Base-by-base conservation (phyloP, 2,329 filamentous ascomycete species). In the Aschersonia sp. region DNA sequence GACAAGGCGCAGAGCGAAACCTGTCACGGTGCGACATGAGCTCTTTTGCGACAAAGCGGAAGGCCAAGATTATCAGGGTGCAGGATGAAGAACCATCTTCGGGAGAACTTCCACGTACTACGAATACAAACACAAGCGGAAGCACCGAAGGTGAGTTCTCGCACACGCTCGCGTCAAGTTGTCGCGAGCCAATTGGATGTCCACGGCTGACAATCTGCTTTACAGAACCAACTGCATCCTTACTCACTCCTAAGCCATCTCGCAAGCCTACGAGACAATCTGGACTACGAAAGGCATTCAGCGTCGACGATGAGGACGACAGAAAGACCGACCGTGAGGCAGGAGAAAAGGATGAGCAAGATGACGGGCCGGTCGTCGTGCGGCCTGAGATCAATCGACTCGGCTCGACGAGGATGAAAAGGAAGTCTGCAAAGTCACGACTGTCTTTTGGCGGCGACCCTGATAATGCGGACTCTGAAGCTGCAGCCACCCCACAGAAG, bases 51-150 rank as follows among this genome's bases (percentile, higher is more conserved):
- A 62, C 69, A 1, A 81, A 77, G 56, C 67, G 77, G 53, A 88
- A 92, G 55, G 81, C 85, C 44, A 83, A 85, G 54, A 84, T 88
- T 58, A 84, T 95, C 55, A 83, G 79, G 44, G 70, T 78, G 0
- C 71, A 78, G 41, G 84, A 87, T 43, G 78, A 81, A 10, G 79
- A 85, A 4, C 81, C 81, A 1, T 45, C 49, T 2, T 45, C 48
- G 2, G 46, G 52, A 5, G 49, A 52, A 2, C 46, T 49, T 7
- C 40, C 60, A 1, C 45, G 51, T 1, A 49, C 53, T 29, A 49
- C 56, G 2, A 54, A 59, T 41, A 56, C 58, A 30, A 53, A 52
- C 14, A 53, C 53, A 48, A 52, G 52, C 14, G 53, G 59, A 48
- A 59, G 66, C 52, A 64, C 66, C 71, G 62, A 61, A 67, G 8